A percentile compares a stretch with the other conserved stretches of the same genome.
Conservation (phyloP, 176 grass and related monocot species). For the Eragrostis curvula region DNA sequence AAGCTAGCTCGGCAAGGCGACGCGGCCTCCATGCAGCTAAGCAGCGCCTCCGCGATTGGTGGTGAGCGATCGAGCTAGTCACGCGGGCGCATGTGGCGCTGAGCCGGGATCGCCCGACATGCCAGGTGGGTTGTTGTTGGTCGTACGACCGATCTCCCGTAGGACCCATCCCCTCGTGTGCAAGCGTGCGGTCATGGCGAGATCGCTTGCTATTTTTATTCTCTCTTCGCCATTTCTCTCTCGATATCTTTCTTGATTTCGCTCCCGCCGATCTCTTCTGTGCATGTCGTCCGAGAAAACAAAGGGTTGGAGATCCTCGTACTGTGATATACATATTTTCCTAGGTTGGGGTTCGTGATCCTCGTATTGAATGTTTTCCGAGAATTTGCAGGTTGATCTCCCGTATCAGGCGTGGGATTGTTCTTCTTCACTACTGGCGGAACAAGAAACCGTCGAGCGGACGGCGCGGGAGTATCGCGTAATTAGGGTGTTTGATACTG, state of each 20-base stretch:
- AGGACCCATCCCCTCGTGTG: background rate
- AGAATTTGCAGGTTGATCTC: background rate
- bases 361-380: background rate
- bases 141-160: conserved; percentile 1
- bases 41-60: background rate
- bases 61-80: background rate
- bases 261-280: no score
- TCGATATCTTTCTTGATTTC: no score
- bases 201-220: no score
- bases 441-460: background rate
- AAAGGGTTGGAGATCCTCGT: background rate
- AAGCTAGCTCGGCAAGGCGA: background rate
- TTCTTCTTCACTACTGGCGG: background rate
- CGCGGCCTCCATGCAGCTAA: background rate
- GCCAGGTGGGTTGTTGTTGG: conserved; percentile 10
- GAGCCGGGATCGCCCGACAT: conserved; percentile 14
- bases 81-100: conserved; percentile 22
- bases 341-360: background rate
- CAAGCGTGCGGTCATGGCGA: background rate
- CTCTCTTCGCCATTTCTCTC: no score
- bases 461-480: background rate
- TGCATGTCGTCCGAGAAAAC: background rate
- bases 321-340: no score
- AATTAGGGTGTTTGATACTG: no score
- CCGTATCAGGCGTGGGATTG: background rate